A percentile compares a stretch with the other conserved stretches of the same genome.
phyloP scores from a whole-genome alignment of 306 rosid genomes.

The Cicer chorassanicum region DNA sequence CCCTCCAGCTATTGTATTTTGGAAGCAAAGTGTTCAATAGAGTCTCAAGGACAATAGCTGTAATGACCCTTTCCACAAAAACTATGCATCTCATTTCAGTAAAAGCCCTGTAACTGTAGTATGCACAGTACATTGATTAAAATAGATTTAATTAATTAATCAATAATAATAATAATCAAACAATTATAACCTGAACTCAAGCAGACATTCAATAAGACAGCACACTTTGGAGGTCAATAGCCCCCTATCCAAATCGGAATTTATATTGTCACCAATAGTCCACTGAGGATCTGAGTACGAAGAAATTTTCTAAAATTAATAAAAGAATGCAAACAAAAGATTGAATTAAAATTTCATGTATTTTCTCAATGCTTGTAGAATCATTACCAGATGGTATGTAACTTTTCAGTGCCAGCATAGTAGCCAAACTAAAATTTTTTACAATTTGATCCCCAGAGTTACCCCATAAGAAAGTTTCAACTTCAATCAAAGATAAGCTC shows the following conservation, averaged over 20 bases:
- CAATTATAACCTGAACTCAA: constrained; percentile 71
- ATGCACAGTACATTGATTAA: constrained; percentile 32
- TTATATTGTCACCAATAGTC: constrained; percentile 56
- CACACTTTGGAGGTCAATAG: constrained; percentile 67
- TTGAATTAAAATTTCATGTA: constrained; percentile 2
- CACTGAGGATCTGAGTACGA: constrained; percentile 57
- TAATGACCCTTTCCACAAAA: constrained; percentile 79
- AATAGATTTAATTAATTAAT: constrained; percentile 23
- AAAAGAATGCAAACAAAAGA: constrained; percentile 15
- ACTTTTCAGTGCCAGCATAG: constrained; percentile 43
- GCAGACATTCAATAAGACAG: constrained; percentile 71
- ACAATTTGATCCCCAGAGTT: constrained; percentile 56
- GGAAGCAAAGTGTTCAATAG: constrained; percentile 69
- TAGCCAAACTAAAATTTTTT: constrained; percentile 56
- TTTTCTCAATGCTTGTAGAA: constrained; percentile 37
- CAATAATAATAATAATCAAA: constrained; percentile 19
- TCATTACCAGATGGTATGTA: constrained; percentile 59
- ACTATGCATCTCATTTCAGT: constrained; percentile 80
- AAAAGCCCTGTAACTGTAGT: constrained; percentile 50
- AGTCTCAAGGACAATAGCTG: constrained; percentile 67
- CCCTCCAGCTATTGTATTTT: constrained; percentile 68
- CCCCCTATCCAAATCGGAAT: constrained; percentile 51
- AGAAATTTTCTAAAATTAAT: constrained; percentile 27
- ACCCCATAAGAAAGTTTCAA: constrained; percentile 55
- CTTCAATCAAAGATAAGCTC: constrained; percentile 50